Base-by-base conservation (phyloP, 306 rosid genomes). In the Rubus parviflorus region DNA sequence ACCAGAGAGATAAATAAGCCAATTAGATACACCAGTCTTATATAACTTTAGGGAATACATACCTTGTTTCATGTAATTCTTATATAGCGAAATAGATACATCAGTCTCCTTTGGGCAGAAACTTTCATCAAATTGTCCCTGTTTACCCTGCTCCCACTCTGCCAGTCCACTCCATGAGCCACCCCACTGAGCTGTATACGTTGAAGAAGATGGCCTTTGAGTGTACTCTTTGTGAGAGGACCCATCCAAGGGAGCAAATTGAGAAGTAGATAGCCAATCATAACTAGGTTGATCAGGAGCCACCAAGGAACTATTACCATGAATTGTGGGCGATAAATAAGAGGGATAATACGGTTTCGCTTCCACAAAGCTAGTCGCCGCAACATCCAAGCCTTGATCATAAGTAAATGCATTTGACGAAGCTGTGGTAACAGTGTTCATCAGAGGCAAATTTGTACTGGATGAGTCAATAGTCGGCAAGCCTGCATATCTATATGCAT, bases 1-100 rank as follows among this genome's bases (percentile, higher is more conserved):
- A 70, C 23, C 7, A 46, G 4, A 40, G 37, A 65, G 40, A 5
- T 66, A 35, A 23, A 77, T 42, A 42, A 66, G 45, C 19, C 58
- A 41, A 73, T 30, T 19, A 48, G 48, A 65, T 52, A 37, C 20
- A 19, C 68, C 45, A 63, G 11, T 35, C 4, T 62, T 25, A 61
- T 25, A 52, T 40, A 40, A 51, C 30, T 51, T 22, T 68, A 12
- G 70, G 65, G 53, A 19, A 81, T 56, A 64, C 23, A 65, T 79
- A 92, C 96, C 97, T 79, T 68, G 86, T 47, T 85, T 77, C 80
- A 73, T 7, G 81, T 65, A 74, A 49, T 81, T 85, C 70, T 82
- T 84, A 64, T 80, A 84, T 41, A 51, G n/a, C 1, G 81, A 78
- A 47, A 81, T 80, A 62, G 82, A 12, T 20, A 62, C 37, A 77